Conservation (phyloP, 176 grass and related monocot species). For the Hyparrhenia diplandra region DNA sequence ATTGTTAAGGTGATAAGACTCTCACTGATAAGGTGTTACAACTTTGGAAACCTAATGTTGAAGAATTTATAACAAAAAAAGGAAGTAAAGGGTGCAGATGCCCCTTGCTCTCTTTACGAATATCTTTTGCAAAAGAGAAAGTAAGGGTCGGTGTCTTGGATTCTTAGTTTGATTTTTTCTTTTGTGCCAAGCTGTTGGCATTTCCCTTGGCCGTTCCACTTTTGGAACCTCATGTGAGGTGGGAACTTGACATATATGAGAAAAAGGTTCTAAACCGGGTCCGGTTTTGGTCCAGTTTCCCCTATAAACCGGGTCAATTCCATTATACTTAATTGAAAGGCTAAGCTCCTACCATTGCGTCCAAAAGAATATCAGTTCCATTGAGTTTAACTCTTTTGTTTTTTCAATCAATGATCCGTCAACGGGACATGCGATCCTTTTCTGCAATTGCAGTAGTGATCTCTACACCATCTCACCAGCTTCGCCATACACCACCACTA, state of each 20-base stretch:
- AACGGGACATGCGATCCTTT: no score
- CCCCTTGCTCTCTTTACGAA: slow-evolving; percentile 8
- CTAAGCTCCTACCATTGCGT: no score
- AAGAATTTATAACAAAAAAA: background rate
- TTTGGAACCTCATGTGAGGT: slow-evolving; percentile 34
- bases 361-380: no score
- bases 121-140: slow-evolving; percentile 33
- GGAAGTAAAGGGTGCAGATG: slow-evolving; percentile 20
- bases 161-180: slow-evolving; percentile 17
- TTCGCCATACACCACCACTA: no score
- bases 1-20: background rate
- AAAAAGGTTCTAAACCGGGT: slow-evolving; percentile 46
- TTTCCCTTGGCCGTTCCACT: background rate
- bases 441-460: no score
- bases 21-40: no score
- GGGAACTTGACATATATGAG: slow-evolving; percentile 29
- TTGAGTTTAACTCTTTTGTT: no score
- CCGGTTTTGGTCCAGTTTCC: no score
- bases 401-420: no score
- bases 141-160: background rate
- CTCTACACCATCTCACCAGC: no score
- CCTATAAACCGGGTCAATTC: no score
- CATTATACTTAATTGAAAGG: no score
- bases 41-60: background rate
- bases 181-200: slow-evolving; percentile 12